phyloP scores from a whole-genome alignment of 2,329 filamentous ascomycete species.

The Sordariomycetes sp. region DNA sequence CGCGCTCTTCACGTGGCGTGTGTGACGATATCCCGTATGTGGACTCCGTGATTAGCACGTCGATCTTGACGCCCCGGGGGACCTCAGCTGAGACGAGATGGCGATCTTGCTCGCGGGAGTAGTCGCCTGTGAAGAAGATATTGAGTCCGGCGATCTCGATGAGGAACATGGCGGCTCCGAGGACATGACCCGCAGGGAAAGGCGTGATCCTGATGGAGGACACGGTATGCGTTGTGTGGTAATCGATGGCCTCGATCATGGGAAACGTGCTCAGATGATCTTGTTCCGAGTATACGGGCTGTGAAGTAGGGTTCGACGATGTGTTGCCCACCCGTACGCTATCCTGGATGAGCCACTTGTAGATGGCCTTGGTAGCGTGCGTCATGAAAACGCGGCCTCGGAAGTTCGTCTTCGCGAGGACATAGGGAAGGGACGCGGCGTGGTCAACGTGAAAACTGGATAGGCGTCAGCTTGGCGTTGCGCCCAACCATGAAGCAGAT shows the following conservation, averaged over 20 bases:
- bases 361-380: constrained; percentile 97
- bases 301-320: constrained; percentile 49
- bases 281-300: constrained; percentile 87
- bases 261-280: constrained; percentile 91
- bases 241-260: constrained; percentile 94
- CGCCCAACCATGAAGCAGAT: background rate
- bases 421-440: constrained; percentile 95
- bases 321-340: constrained; percentile 80
- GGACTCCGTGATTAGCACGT: constrained; percentile 94
- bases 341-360: constrained; percentile 98
- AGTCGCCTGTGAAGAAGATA: constrained; percentile 95
- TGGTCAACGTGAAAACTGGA: constrained; percentile 94
- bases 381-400: constrained; percentile 97
- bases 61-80: constrained; percentile 79
- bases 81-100: constrained; percentile 92
- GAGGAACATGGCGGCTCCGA: constrained; percentile 96
- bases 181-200: constrained; percentile 93
- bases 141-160: constrained; percentile 96
- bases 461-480: background rate
- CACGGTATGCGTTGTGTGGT: constrained; percentile 95
- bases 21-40: constrained; percentile 95
- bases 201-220: constrained; percentile 94
- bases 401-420: constrained; percentile 96
- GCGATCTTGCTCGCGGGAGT: constrained; percentile 88
- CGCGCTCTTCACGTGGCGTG: constrained; percentile 79